Evolutionary conservation across 805 yeast genomes (phyloP).

Genomic region (Pachysolen tannophilus): DNA sequence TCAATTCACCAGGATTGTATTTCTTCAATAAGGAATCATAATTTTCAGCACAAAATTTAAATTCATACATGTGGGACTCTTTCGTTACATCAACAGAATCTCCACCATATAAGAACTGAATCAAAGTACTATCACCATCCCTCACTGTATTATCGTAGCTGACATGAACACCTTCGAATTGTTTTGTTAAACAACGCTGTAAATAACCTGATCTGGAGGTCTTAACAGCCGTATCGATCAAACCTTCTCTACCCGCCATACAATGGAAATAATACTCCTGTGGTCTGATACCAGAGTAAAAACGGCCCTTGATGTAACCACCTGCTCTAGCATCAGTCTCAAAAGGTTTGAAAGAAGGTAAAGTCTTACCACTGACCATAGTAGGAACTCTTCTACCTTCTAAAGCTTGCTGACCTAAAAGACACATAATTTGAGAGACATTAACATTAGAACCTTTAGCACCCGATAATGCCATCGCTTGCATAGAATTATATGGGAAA

Average conservation of each 20-base stretch:
- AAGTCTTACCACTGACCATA: constrained; percentile 96
- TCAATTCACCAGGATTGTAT: constrained; percentile 73
- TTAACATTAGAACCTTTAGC: constrained; percentile 99
- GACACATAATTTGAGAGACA: constrained; percentile 98
- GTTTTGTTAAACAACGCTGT: constrained; percentile 97
- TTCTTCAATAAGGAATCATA: constrained; percentile 79
- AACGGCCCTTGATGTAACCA: constrained; percentile 94
- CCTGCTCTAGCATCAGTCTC: constrained; percentile 98
- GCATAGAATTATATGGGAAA: constrained; percentile 96
- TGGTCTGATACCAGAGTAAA: constrained; percentile 95
- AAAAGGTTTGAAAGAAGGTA: constrained; percentile 93
- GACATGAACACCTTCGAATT: constrained; percentile 93
- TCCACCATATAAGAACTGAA: constrained; percentile 97
- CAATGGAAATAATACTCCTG: constrained; percentile 99
- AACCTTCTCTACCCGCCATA: constrained; percentile 99
- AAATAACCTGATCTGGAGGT: constrained; percentile 97
- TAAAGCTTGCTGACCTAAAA: constrained; percentile 96
- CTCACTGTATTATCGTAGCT: constrained; percentile 93
- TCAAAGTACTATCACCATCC: constrained; percentile 88
- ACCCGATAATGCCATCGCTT: constrained; percentile 98
- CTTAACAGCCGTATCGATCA: constrained; percentile 98
- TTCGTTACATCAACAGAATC: constrained; percentile 92
- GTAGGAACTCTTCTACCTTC: constrained; percentile 99
- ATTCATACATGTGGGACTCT: constrained; percentile 90
- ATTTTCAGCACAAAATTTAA: constrained; percentile 87